Base-by-base conservation (phyloP, 768 basidiomycete species). In the Lactarius indigo region DNA sequence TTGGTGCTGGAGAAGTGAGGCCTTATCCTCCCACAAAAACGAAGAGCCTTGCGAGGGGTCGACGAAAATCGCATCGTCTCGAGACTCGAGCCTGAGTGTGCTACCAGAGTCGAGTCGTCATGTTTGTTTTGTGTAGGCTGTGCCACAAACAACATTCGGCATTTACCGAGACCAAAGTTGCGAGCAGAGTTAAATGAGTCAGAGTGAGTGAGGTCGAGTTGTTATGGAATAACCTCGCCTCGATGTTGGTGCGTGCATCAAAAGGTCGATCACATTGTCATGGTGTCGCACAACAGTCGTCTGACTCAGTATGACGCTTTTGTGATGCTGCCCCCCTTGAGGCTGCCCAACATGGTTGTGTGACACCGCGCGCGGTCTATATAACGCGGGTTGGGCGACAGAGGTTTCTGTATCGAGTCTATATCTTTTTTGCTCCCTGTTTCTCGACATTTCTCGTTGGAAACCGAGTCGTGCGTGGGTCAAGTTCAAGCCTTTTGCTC, bases 301-400 rank as follows among this genome's bases (percentile, higher is more conserved):
- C 52, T 33, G 63, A 64, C 52, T 64, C 66, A 50, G 26, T 30
- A 59, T 64, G 58, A 68, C 66, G 23, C 41, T 26, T 56, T 44
- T 12, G 50, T 41, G 15, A 55, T 52, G 57, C 13, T 41, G 26
- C 23, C 37, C 41, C 10, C 52, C 65, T 58, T 28, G 61, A 63
- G 47, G 39, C 47, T n/a, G 39, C 23, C 18, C 47, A 35, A 58
- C 23, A 58, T 39, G 37, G 37, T 30, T 10, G 20, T 13, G 35
- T 13, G 13, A n/a, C 28, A 2, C 26, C 50, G 13, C 26, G 23
- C 54, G 23, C 56, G 37, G 31, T 35, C 30, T 68, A 68, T 68
- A 68, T 59, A 60, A 47, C 9, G 26, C 44, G 15, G n/a, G 20
- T 9, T 50, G 12, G 31, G 30, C 33, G 33, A 28, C 42, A 37